These are phyloP conservation scores for Tephrocybe sp. DNA, from an alignment of 768 basidiomycete genomes.

Conservation along the genomic window DNA sequence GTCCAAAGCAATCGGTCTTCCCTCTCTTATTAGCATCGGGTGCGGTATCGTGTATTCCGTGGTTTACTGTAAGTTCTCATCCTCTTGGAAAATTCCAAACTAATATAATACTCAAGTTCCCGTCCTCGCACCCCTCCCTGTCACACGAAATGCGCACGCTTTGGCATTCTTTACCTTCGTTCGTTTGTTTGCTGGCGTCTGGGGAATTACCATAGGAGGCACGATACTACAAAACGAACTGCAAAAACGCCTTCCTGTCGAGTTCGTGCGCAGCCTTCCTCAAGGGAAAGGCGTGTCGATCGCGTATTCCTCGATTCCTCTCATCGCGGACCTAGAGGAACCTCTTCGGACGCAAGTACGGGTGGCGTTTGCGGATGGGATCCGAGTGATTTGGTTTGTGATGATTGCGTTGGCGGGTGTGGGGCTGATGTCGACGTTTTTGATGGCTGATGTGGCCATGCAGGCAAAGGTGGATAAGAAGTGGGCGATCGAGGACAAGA, in stretches of 20 bases:
- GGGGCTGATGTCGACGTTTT: constrained; percentile 3
- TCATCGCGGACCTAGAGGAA: constrained; percentile 35
- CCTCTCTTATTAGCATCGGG: constrained; percentile 1
- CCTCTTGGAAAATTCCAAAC: neutral
- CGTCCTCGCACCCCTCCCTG: constrained; percentile 44
- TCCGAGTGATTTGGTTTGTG: constrained; percentile 12
- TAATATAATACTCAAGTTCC: constrained; percentile 35
- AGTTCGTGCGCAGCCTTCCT: constrained; percentile 33
- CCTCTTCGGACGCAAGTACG: constrained; percentile 16
- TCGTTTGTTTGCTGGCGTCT: constrained; percentile 37
- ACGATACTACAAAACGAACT: constrained; percentile 55
- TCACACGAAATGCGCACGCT: constrained; percentile 40
- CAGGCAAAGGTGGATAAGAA: constrained; percentile 7
- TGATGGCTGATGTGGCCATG: constrained; percentile 11
- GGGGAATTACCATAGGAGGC: constrained; percentile 53
- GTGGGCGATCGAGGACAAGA: constrained; percentile 4
- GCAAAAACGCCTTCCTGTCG: constrained; percentile 35
- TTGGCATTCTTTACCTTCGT: constrained; percentile 42
- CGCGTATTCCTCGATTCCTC: constrained; percentile 47
- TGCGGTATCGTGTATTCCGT: constrained; percentile 3
- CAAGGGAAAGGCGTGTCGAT: constrained; percentile 33
- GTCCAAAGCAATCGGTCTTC: constrained; percentile 3
- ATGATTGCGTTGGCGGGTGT: constrained; percentile 7
- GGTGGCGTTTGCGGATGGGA: constrained; percentile 11
- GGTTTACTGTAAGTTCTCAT: neutral